A percentile compares a stretch with the other conserved stretches of the same genome.
Evolutionary conservation across 441 rosid species (phyloP).

Genomic region (Erodium trifolium): DNA sequence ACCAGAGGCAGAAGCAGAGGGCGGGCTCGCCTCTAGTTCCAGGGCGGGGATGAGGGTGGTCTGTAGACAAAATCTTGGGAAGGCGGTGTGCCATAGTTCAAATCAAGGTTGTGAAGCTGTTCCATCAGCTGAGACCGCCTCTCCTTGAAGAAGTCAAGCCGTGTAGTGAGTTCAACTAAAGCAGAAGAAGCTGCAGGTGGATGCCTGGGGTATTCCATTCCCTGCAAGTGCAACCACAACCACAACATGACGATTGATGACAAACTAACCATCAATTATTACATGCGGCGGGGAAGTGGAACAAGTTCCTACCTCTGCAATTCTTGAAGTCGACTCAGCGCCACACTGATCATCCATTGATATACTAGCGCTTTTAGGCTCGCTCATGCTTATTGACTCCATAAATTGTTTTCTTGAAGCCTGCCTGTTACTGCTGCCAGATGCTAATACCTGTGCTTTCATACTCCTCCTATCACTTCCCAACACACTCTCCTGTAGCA

Average conservation of each 20-base stretch:
- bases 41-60: neutral
- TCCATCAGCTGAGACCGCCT: slow-evolving; percentile 25
- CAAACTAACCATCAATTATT: no score
- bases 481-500: no score
- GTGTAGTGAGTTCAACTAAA: slow-evolving; percentile 19
- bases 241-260: no score
- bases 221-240: slow-evolving; percentile 9
- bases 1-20: no score
- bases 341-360: slow-evolving; percentile 55
- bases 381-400: slow-evolving; percentile 53
- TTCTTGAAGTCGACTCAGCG: slow-evolving; percentile 72
- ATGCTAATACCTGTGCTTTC: slow-evolving; percentile 12
- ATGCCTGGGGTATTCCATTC: slow-evolving; percentile 18
- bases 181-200: slow-evolving; percentile 18
- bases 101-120: slow-evolving; percentile 22
- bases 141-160: slow-evolving; percentile 23
- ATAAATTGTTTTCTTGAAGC: slow-evolving; percentile 50
- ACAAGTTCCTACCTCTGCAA: slow-evolving; percentile 48
- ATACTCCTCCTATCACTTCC: no score
- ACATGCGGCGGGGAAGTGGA: no score
- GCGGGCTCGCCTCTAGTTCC: no score
- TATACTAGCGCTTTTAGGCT: slow-evolving; percentile 53
- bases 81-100: slow-evolving; percentile 10
- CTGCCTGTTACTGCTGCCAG: slow-evolving; percentile 68
- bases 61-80: neutral